Conservation (phyloP, 768 basidiomycete genomes). For the Termitomyces bulborhizus region DNA sequence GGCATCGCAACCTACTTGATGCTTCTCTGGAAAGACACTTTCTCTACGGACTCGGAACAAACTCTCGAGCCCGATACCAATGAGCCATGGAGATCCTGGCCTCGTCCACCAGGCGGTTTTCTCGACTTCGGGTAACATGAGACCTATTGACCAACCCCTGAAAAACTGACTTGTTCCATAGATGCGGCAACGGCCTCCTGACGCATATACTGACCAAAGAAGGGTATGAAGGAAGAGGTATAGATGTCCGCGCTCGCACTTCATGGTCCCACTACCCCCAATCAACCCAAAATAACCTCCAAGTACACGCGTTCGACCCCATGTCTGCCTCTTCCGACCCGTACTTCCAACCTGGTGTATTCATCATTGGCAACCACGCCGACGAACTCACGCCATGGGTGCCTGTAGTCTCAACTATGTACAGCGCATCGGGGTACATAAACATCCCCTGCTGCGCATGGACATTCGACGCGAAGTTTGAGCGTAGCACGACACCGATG, state of each 20-base stretch:
- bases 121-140: constrained; percentile 75
- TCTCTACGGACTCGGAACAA: constrained; percentile 15
- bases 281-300: constrained; percentile 52
- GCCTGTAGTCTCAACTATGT: constrained; percentile 68
- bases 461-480: constrained; percentile 64
- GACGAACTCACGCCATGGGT: constrained; percentile 97
- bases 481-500: constrained; percentile 36
- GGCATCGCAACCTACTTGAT: constrained; percentile 93
- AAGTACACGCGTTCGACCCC: constrained; percentile 71
- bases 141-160: background rate
- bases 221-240: constrained; percentile 79
- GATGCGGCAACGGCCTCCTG: constrained; percentile 90
- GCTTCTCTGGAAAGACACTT: constrained; percentile 83
- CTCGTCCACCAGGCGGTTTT: constrained; percentile 79
- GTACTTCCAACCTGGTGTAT: constrained; percentile 41
- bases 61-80: constrained; percentile 10
- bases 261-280: constrained; percentile 81
- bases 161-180: constrained; percentile 20
- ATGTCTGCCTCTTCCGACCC: constrained; percentile 17
- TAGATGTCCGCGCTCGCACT: constrained; percentile 79
- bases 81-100: constrained; percentile 65
- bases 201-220: constrained; percentile 82
- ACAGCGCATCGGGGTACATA: constrained; percentile 59
- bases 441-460: constrained; percentile 92
- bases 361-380: constrained; percentile 92